A percentile compares a stretch with the other conserved stretches of the same genome.
Evolutionary conservation across 2,329 filamentous ascomycete genomes (phyloP).

Genomic region (Calonectria hawksworthii): DNA sequence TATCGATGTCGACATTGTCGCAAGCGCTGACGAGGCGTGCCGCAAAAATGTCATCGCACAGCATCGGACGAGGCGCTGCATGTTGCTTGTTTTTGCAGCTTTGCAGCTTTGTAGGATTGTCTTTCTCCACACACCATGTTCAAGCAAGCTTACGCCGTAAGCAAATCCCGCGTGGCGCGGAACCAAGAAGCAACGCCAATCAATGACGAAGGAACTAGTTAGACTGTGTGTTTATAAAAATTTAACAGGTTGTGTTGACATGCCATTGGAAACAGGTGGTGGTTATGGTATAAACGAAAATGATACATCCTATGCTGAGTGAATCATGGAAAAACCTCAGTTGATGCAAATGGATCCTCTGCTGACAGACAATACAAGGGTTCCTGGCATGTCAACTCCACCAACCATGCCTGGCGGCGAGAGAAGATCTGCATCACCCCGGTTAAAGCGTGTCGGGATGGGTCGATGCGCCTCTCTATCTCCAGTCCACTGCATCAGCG

Average conservation of each 20-base stretch:
- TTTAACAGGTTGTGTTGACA: neutral
- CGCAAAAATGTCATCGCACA: neutral
- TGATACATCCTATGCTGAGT: neutral
- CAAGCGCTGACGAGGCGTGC: neutral
- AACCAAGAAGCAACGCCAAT: neutral
- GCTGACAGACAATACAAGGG: slow-evolving; percentile 1
- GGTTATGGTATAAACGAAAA: neutral
- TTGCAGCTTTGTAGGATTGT: neutral
- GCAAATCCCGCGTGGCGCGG: neutral
- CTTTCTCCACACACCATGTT: neutral
- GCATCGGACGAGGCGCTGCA: neutral
- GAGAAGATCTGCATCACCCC: slow-evolving; percentile 4
- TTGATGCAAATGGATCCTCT: neutral
- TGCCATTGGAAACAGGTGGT: no score
- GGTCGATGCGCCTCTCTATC: neutral
- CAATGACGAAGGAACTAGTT: neutral
- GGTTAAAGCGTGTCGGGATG: neutral
- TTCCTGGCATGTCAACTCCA: neutral
- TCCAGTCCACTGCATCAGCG: neutral
- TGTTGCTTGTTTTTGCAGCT: neutral
- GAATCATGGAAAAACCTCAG: neutral
- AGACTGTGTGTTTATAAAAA: no score
- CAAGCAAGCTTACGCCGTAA: neutral
- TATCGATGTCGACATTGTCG: slow-evolving; percentile 4
- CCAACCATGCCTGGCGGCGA: neutral